Base-by-base conservation (phyloP, 1,139 yeast species). In the Blastobotrys apis region DNA sequence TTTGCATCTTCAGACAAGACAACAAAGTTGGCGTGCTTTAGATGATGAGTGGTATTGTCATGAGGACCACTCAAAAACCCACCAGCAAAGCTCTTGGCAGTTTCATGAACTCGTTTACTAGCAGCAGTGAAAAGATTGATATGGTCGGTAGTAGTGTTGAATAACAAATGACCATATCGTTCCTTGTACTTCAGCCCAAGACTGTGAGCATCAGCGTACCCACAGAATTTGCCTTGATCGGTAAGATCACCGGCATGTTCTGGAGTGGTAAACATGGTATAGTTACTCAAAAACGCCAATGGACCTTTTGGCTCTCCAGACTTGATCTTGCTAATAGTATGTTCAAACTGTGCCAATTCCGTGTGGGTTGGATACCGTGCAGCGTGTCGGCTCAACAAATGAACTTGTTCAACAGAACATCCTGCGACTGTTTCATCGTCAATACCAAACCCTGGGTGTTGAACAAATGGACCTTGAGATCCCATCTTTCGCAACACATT, bases 401-500 rank as follows among this genome's bases (percentile, higher is more conserved):
- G 49, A 8, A 51, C 57, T 37, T 48, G 53, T 20, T 45, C 44
- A 16, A 53, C 39, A 1, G 23, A n/a, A 38, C 55, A 53, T 3
- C 34, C 39, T 5, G 25, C 15, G 10, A 19, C 5, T 12, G 49
- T 46, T 16, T 25, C 13, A 29, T 34, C 31, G 1, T 13, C 10
- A 4, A 25, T n/a, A 4, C 63, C 58, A 39, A 72, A 54, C 29
- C 66, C 64, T 56, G 80, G 74, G 5, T 77, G 68, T 72, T 65
- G 52, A 67, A 75, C 0, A 23, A 36, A 46, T 4, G 49, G 49
- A 13, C 49, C 49, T 19, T 34, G 32, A 6, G 44, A 39, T 19
- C 46, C 49, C 13, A 46, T 21, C 13, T 37, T 20, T 5, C 23
- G 31, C 8, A 36, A 23, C 3, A 36, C 23, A 17, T 36, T 35